Base-by-base conservation (phyloP, 495 filamentous ascomycete genomes). In the Cairneyella variabilis region DNA sequence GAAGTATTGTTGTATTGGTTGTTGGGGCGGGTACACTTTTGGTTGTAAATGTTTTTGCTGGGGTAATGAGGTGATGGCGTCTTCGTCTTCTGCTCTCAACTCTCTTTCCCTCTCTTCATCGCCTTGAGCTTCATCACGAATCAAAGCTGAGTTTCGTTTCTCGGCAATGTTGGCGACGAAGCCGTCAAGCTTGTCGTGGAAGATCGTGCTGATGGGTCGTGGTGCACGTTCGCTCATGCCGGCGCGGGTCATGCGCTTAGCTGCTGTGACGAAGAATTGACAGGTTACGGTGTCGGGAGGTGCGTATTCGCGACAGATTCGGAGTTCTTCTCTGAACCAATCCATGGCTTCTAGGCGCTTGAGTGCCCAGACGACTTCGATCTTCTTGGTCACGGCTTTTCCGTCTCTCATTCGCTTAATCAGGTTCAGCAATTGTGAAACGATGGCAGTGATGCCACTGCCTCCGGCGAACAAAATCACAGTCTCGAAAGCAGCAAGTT, bases 251-350 rank as follows among this genome's bases (percentile, higher is more conserved):
- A 78, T 76, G 38, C 82, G 79, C 62, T 83, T 86, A 25, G 83
- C 76, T 16, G 78, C 76, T 0, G 92, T 97, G 48, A 97, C 86
- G 71, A 87, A 97, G 74, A 97, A 96, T 67, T 95, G 90, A 73
- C 90, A 96, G 23, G 86, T 85, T 7, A 97, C 87, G 22, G 84
- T 82, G 68, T 91, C 86, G 40, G 88, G 80, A 22, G 90, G 88
- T 47, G 92, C 88, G 58, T 79, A 83, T 64, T 96, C 86, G 55
- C 89, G 76, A 71, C 91, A 93, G 60, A 96, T 90, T 42, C 89
- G 77, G 38, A 97, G 76, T 66, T 96, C 93, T 71, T 97, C 92
- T 64, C 88, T 88, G 77, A 97, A 97, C 92, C 92, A 97, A 66
- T 95, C 90, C 80, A 97, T 91, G 7, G 89, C 89, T 69, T 96